Percentiles rank a stretch among this genome's conserved stretches.
phyloP scores from a whole-genome alignment of 1,139 yeast genomes.

The Geotrichum armillariae region DNA sequence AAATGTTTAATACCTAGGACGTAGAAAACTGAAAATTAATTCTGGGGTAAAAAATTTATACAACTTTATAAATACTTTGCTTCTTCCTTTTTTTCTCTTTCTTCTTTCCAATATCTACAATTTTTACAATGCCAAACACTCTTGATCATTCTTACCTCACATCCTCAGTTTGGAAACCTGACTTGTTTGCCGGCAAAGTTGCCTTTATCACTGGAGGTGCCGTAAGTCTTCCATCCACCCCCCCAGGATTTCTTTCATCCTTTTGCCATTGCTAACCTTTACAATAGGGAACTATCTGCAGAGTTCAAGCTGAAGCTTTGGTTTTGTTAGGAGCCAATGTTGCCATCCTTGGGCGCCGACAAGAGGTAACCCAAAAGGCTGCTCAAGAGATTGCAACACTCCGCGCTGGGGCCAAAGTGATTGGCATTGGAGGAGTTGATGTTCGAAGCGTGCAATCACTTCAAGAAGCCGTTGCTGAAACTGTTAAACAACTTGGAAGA shows the following conservation, averaged over 20 bases:
- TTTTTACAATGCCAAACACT: constrained; percentile 19
- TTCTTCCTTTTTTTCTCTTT: neutral
- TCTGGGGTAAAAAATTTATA: too few relatives aligned
- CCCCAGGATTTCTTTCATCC: too few relatives aligned
- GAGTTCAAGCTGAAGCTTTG: constrained; percentile 82
- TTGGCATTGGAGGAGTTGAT: constrained; percentile 70
- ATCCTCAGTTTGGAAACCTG: constrained; percentile 50
- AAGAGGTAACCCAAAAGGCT: constrained; percentile 59
- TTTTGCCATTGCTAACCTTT: too few relatives aligned
- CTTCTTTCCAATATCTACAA: neutral
- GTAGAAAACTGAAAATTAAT: too few relatives aligned
- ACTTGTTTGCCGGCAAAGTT: constrained; percentile 75
- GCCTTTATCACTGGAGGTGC: constrained; percentile 95
- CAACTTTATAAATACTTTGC: too few relatives aligned
- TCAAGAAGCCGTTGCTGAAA: constrained; percentile 57
- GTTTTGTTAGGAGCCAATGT: constrained; percentile 83
- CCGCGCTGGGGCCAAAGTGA: constrained; percentile 60
- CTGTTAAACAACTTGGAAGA: constrained; percentile 66
- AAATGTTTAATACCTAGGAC: too few relatives aligned
- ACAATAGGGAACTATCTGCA: constrained; percentile 70
- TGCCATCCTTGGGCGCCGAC: constrained; percentile 77
- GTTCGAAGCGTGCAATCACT: constrained; percentile 67
- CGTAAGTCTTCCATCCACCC: constrained; percentile 1
- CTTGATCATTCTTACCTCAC: constrained; percentile 30
- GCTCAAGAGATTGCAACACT: constrained; percentile 63